A percentile compares a stretch with the other conserved stretches of the same genome.
Conservation (phyloP, 176 grass and related monocot genomes). For the Eremochloa ophiuroides region DNA sequence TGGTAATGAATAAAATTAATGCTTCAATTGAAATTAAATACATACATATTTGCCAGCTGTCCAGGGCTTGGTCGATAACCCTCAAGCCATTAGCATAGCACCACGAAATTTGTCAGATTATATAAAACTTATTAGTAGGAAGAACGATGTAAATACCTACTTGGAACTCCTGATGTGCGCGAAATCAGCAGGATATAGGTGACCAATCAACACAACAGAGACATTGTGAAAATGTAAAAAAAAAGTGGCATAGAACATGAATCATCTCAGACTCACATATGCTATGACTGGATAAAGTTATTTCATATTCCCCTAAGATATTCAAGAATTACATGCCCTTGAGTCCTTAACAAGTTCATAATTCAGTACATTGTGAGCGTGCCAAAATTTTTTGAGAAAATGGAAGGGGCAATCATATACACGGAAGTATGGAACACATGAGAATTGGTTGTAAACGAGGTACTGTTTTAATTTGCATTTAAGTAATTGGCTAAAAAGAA, state of each 20-base stretch:
- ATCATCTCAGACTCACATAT: conserved; percentile 9
- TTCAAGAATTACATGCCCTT: neutral
- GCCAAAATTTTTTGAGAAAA: neutral
- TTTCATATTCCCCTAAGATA: neutral
- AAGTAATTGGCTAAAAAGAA: neutral
- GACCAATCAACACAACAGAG: conserved; percentile 24
- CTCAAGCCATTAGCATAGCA: conserved; percentile 81
- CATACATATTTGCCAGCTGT: conserved; percentile 85
- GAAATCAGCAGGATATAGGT: conserved; percentile 42
- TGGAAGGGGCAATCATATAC: neutral
- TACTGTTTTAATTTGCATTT: neutral
- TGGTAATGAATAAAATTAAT: conserved; percentile 40
- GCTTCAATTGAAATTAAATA: conserved; percentile 76
- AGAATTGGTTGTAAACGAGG: neutral
- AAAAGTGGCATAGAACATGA: conserved; percentile 4
- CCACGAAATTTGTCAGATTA: conserved; percentile 82
- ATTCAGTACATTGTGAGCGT: neutral
- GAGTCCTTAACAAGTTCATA: neutral
- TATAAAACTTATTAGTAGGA: conserved; percentile 69
- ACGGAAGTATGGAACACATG: neutral
- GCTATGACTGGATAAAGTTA: conserved; percentile 6
- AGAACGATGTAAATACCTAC: conserved; percentile 70
- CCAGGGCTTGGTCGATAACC: conserved; percentile 68
- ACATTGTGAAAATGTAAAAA: conserved; percentile 18
- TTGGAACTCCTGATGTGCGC: conserved; percentile 50